These are phyloP conservation scores for Fusarium newnesense DNA, from an alignment of 2,329 filamentous ascomycete species.

Conservation along the genomic window DNA sequence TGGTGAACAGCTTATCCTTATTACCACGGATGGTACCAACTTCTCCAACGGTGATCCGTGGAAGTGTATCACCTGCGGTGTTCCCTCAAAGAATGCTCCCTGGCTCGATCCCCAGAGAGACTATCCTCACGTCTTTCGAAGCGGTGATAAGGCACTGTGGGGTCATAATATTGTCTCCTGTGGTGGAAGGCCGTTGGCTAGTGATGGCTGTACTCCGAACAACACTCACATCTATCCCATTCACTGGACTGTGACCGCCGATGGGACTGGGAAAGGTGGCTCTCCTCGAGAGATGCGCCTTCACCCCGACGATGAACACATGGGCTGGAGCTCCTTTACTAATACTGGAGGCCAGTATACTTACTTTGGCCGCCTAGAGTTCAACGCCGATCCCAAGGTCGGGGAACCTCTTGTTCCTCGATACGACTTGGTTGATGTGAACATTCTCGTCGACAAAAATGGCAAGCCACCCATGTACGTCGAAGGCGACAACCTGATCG, in stretches of 20 bases:
- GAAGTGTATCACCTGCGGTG: slow-evolving; percentile 59
- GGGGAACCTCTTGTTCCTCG: not conserved
- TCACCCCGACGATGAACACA: slow-evolving; percentile 56
- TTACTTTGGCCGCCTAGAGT: slow-evolving; percentile 53
- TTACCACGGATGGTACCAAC: slow-evolving; percentile 53
- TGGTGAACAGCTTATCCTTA: slow-evolving; percentile 49
- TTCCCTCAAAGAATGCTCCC: slow-evolving; percentile 47
- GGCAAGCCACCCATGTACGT: not conserved
- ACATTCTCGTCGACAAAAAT: not conserved
- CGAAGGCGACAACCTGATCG: not conserved
- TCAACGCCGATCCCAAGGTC: slow-evolving; percentile 49
- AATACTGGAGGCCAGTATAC: slow-evolving; percentile 37
- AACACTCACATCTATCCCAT: slow-evolving; percentile 17
- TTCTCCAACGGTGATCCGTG: slow-evolving; percentile 58
- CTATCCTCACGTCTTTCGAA: slow-evolving; percentile 57
- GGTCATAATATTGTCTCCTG: slow-evolving; percentile 53
- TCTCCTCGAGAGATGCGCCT: slow-evolving; percentile 55
- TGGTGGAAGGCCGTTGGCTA: slow-evolving; percentile 45
- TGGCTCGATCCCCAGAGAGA: slow-evolving; percentile 40
- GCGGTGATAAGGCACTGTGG: slow-evolving; percentile 50
- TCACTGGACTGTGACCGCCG: slow-evolving; percentile 30
- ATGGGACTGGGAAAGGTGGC: slow-evolving; percentile 47
- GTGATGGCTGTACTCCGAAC: slow-evolving; percentile 6
- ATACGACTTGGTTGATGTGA: not conserved
- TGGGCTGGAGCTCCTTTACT: slow-evolving; percentile 55